Evolutionary conservation across 306 rosid genomes (phyloP).

Genomic region (Vachellia pachyceras): DNA sequence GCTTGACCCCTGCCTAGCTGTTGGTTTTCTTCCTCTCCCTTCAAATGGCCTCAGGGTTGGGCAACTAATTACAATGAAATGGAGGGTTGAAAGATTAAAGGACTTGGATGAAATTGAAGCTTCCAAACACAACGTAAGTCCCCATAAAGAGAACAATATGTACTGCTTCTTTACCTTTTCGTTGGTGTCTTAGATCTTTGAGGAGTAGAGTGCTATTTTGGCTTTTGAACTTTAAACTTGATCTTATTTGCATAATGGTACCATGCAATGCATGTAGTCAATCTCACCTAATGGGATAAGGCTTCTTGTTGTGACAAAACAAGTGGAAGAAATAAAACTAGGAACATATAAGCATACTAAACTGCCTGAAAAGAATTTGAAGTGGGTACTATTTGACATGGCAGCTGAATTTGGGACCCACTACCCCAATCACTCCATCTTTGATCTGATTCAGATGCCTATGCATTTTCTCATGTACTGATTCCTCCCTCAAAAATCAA

Average conservation of each 20-base stretch:
- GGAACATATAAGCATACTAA: not conserved
- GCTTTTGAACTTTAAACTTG: conserved; percentile 16
- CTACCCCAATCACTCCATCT: not conserved
- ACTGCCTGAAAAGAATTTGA: not conserved
- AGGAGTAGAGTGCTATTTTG: not conserved
- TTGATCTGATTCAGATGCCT: not conserved
- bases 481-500: not conserved
- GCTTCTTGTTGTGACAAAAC: not conserved
- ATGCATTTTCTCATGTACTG: not conserved
- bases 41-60: conserved; percentile 89
- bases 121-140: conserved; percentile 68
- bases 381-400: not conserved
- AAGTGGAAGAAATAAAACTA: not conserved
- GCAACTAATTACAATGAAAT: conserved; percentile 85
- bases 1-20: conserved; percentile 91
- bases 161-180: conserved; percentile 18
- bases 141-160: conserved; percentile 13
- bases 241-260: not conserved
- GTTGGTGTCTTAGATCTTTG: conserved; percentile 16
- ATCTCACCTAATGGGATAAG: no score
- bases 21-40: conserved; percentile 98
- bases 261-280: no score
- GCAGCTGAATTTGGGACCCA: not conserved
- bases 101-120: conserved; percentile 61
- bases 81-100: conserved; percentile 95